These are phyloP conservation scores for Elymus sibiricus DNA, from an alignment of 176 grass and related monocot species.

Conservation along the genomic window DNA sequence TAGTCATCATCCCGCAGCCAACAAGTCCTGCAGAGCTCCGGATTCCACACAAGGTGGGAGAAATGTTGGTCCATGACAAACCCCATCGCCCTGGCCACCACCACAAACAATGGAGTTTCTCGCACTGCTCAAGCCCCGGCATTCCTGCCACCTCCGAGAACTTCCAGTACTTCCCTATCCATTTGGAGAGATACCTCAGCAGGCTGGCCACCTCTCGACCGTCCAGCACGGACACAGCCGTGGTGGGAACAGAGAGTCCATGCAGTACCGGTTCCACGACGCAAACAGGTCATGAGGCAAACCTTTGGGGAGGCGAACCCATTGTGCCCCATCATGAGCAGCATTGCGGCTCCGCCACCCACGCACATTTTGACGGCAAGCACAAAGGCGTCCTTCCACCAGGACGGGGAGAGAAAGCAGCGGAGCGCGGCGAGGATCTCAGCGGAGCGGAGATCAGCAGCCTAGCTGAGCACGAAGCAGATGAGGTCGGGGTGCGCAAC, in stretches of 20 bases:
- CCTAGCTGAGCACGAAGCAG: constrained; percentile 51
- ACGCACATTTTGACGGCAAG: constrained; percentile 41
- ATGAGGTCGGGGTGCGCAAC: constrained; percentile 39
- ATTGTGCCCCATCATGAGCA: constrained; percentile 71
- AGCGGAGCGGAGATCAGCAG: constrained; percentile 44
- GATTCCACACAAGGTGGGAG: too few relatives aligned
- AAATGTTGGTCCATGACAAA: too few relatives aligned
- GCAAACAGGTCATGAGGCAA: constrained; percentile 73
- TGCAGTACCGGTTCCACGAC: constrained; percentile 14
- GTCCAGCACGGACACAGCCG: constrained; percentile 47
- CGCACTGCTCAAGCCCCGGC: constrained; percentile 20
- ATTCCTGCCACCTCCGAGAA: constrained; percentile 34
- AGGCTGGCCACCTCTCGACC: constrained; percentile 52
- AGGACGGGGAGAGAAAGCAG: constrained; percentile 56
- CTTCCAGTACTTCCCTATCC: constrained; percentile 59
- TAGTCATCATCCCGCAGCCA: too few relatives aligned
- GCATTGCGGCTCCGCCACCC: constrained; percentile 28
- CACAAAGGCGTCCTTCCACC: constrained; percentile 57
- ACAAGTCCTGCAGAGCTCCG: too few relatives aligned
- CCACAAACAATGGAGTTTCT: neutral
- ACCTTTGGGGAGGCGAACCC: constrained; percentile 56
- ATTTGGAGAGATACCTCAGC: constrained; percentile 64
- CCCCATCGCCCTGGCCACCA: too few relatives aligned
- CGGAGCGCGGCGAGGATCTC: constrained; percentile 54
- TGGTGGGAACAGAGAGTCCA: constrained; percentile 44